A percentile compares a stretch with the other conserved stretches of the same genome.
These are phyloP conservation scores for Chenopodium album DNA, from an alignment of 148 eudicot species.

Conservation along the genomic window DNA sequence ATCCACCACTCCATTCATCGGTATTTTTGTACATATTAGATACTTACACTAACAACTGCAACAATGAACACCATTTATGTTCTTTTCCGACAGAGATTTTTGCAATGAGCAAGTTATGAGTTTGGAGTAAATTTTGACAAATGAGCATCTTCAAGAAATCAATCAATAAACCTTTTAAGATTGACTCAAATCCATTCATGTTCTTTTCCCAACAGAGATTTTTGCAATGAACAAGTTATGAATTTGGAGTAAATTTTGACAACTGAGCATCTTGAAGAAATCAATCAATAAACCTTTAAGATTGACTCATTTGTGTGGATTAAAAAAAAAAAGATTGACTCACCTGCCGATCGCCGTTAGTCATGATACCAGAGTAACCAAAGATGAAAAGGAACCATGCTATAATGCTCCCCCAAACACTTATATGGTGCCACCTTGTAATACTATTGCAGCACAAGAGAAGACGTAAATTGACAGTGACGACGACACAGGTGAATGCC, in stretches of 20 bases:
- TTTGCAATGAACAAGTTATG: neutral
- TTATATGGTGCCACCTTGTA: slow-evolving; percentile 89
- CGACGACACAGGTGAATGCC: slow-evolving; percentile 79
- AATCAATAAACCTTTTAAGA: neutral
- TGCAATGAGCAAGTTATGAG: neutral
- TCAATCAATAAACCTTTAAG: neutral
- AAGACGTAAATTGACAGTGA: slow-evolving; percentile 90
- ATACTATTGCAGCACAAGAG: slow-evolving; percentile 84
- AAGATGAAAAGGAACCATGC: slow-evolving; percentile 78
- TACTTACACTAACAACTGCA: no score
- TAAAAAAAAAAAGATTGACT: slow-evolving; percentile 3
- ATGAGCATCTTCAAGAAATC: neutral
- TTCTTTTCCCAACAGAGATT: neutral
- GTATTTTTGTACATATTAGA: neutral
- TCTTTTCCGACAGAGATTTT: neutral
- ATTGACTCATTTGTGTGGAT: neutral
- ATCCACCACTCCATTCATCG: neutral
- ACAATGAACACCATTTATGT: neutral
- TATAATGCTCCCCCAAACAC: slow-evolving; percentile 87
- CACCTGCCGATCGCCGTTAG: slow-evolving; percentile 49
- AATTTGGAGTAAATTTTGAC: neutral
- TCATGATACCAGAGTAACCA: slow-evolving; percentile 65
- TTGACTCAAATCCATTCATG: neutral
- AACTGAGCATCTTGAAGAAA: neutral
- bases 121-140: neutral